phyloP scores from a whole-genome alignment of 2,329 filamentous ascomycete genomes.

The Dactylonectria estremocensis region DNA sequence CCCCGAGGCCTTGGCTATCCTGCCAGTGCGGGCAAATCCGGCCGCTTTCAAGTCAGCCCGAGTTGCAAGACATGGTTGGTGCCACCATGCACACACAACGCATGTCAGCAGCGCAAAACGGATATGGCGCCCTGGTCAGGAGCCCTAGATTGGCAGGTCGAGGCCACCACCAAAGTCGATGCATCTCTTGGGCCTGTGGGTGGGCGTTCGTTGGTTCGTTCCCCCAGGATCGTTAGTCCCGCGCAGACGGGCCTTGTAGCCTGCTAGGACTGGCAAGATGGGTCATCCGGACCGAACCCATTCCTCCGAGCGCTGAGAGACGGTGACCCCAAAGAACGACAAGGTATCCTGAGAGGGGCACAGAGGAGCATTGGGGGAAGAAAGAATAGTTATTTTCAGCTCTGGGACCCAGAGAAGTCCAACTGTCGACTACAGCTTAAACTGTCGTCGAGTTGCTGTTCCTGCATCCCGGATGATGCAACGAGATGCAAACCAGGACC shows the following conservation, averaged over 20 bases:
- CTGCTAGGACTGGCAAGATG: conserved; percentile 14
- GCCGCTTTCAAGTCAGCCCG: conserved; percentile 20
- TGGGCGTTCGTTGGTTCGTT: conserved; percentile 9
- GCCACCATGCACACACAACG: conserved; percentile 19
- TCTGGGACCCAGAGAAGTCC: background rate
- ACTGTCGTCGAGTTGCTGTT: conserved; percentile 2
- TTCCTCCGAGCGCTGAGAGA: conserved; percentile 28
- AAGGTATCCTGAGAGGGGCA: conserved; percentile 21
- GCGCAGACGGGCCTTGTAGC: conserved; percentile 3
- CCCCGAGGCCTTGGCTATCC: conserved; percentile 22
- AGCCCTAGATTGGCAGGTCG: conserved; percentile 21
- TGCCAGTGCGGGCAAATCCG: conserved; percentile 29
- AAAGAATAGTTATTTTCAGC: background rate
- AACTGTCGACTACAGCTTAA: background rate
- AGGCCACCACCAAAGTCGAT: conserved; percentile 8
- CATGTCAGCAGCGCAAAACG: conserved; percentile 27
- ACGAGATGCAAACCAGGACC: conserved; percentile 10
- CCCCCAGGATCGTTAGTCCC: conserved; percentile 22
- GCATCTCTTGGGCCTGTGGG: conserved; percentile 16
- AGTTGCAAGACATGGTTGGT: background rate
- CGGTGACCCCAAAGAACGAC: conserved; percentile 8
- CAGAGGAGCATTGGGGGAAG: background rate
- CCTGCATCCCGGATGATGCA: conserved; percentile 19
- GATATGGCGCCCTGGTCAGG: conserved; percentile 10
- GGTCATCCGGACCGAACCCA: conserved; percentile 26